Base-by-base conservation (phyloP, 768 basidiomycete species). In the Pleurotus sapidus region DNA sequence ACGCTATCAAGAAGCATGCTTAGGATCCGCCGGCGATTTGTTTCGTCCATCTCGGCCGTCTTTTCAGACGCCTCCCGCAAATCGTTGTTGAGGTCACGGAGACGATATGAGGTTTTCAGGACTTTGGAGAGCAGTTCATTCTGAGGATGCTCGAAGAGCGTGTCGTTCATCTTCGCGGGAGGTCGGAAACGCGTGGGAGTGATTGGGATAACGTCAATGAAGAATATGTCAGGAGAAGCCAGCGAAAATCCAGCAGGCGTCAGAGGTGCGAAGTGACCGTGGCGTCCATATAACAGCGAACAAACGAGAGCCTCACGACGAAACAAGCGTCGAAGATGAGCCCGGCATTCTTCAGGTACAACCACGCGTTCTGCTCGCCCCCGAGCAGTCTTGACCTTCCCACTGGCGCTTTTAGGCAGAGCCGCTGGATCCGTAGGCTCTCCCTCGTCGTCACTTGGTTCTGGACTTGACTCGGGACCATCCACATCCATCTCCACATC, bases 171-270 rank as follows among this genome's bases (percentile, higher is more conserved):
- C 66, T 87, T 89, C 2, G 93, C 83, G 2, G 97, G 91, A 3
- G 97, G 97, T 46, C 97, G 87, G 79, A 98, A 99, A 37, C 96
- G 91, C 5, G 93, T 96, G 14, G 97, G 97, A 14, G 95, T 83
- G 17, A 98, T 91, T 27, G 93, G 86, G 18, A 99, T 70, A 53
- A 91, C 93, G 34, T 95, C 91, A 77, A 98, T 77, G 79, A 99
- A 99, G 73, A 98, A 98, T 84, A 98, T 94, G 69, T 98, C 97
- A 45, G 95, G 89, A 27, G 86, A 88, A 7, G 89, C 89, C 27
- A 82, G 71, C 5, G 85, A 84, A 7, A 93, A 77, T 49, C 82
- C 84, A 20, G 82, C 78, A n/a, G 69, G 67, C 17, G 80, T 79
- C 46, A 89, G 69, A 30, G 78, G 78, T 3, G 91, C 82, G 62